These are phyloP conservation scores for Aechmea fasciata DNA, from an alignment of 176 grass and related monocot species.

Conservation along the genomic window DNA sequence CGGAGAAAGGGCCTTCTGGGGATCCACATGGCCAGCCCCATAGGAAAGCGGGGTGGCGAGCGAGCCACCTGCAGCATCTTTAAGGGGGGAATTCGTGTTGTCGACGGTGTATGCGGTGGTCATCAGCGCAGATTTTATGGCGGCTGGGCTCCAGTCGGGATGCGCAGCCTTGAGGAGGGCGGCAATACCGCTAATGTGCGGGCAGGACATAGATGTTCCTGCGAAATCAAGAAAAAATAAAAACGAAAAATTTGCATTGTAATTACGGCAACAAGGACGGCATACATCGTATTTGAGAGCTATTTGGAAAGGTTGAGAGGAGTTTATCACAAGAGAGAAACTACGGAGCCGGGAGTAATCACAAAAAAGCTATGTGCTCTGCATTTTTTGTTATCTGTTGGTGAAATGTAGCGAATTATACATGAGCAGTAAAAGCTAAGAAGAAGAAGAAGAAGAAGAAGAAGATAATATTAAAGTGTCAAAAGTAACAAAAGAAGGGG, in stretches of 20 bases:
- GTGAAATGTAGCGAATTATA: too few relatives aligned
- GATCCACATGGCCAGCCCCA: slow-evolving; percentile 79
- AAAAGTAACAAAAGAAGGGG: too few relatives aligned
- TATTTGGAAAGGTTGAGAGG: too few relatives aligned
- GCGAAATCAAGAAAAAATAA: slow-evolving; percentile 10
- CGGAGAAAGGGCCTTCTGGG: slow-evolving; percentile 71
- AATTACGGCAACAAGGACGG: neutral
- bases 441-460: too few relatives aligned
- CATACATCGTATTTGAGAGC: too few relatives aligned
- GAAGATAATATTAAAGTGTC: too few relatives aligned
- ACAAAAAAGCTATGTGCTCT: too few relatives aligned
- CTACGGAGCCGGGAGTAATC: too few relatives aligned
- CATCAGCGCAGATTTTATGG: slow-evolving; percentile 93
- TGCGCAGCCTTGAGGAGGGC: slow-evolving; percentile 73
- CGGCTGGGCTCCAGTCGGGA: slow-evolving; percentile 79
- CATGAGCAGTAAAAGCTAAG: too few relatives aligned
- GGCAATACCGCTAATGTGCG: slow-evolving; percentile 91
- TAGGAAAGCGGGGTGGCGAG: slow-evolving; percentile 59
- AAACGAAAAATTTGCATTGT: neutral
- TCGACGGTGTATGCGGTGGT: slow-evolving; percentile 67
- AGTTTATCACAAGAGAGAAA: too few relatives aligned
- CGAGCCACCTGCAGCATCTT: slow-evolving; percentile 56
- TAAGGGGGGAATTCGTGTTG: slow-evolving; percentile 64
- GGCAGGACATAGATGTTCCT: slow-evolving; percentile 99
- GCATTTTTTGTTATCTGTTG: too few relatives aligned